phyloP scores from a whole-genome alignment of 2,329 filamentous ascomycete species.

The Fusarium aywerte region DNA sequence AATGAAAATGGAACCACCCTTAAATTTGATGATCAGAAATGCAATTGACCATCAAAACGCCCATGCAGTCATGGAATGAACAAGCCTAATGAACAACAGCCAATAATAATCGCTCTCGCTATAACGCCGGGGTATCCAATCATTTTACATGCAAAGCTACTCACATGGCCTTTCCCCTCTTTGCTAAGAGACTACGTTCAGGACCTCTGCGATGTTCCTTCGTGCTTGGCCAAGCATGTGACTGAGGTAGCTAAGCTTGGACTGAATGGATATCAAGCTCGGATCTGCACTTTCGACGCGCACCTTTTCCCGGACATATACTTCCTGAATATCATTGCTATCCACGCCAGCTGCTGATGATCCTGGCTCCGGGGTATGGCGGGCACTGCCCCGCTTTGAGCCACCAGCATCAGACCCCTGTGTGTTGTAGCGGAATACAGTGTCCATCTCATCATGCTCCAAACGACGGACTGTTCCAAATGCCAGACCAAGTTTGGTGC shows the following conservation, averaged over 20 bases:
- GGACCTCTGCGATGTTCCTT: constrained; percentile 78
- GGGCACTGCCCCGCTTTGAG: constrained; percentile 41
- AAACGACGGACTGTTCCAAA: constrained; percentile 72
- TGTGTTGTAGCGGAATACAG: constrained; percentile 73
- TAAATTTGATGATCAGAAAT: neutral
- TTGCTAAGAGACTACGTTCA: constrained; percentile 65
- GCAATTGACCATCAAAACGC: constrained; percentile 1
- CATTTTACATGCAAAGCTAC: constrained; percentile 37
- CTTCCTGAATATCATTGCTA: constrained; percentile 61
- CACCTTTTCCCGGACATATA: constrained; percentile 89
- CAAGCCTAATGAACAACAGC: neutral
- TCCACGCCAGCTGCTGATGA: constrained; percentile 35
- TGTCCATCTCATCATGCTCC: constrained; percentile 83
- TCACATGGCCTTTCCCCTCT: constrained; percentile 31
- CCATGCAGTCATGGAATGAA: neutral
- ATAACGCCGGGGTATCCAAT: constrained; percentile 45
- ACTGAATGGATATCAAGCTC: constrained; percentile 81
- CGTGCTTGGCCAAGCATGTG: constrained; percentile 77
- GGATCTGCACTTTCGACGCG: constrained; percentile 90
- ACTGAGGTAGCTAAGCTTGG: constrained; percentile 82
- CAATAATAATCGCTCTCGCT: constrained; percentile 18
- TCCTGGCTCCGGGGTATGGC: constrained; percentile 42
- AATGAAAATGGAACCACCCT: constrained; percentile 10
- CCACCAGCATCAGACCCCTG: constrained; percentile 46
- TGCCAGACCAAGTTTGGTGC: constrained; percentile 75